Conservation (phyloP, 2,329 filamentous ascomycete species). For the Sphaerulina musiva region DNA sequence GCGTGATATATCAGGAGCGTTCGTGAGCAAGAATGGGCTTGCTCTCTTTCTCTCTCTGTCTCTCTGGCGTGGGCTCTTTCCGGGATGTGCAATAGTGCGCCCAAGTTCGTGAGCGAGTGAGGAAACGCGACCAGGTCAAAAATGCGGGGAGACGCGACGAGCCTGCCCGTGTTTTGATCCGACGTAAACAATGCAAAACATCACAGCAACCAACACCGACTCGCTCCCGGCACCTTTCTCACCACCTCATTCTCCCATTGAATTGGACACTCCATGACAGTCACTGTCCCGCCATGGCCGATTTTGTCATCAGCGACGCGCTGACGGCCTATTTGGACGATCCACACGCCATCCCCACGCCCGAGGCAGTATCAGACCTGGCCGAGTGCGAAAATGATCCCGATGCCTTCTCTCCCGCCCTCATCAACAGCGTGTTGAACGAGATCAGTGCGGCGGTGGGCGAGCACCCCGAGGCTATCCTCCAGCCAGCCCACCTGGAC, state of each 20-base stretch:
- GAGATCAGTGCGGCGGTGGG: conserved; percentile 88
- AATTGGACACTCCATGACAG: not conserved
- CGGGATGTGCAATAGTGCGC: not conserved
- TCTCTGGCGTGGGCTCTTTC: too few species aligned
- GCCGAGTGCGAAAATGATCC: conserved; percentile 90
- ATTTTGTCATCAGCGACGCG: conserved; percentile 93
- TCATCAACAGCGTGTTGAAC: conserved; percentile 82
- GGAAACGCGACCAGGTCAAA: too few species aligned
- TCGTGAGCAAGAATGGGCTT: not conserved
- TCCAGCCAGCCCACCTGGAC: conserved; percentile 73
- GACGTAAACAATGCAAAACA: not conserved
- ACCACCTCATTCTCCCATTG: not conserved
- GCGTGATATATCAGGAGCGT: not conserved
- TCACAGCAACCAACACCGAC: not conserved
- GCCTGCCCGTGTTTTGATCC: not conserved
- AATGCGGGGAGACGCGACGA: not conserved
- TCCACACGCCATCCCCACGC: conserved; percentile 71
- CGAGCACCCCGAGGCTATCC: conserved; percentile 83
- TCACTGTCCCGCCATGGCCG: conserved; percentile 51
- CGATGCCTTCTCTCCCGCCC: conserved; percentile 67
- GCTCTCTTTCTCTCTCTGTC: too few species aligned
- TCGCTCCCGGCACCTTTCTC: not conserved
- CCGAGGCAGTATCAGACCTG: conserved; percentile 75
- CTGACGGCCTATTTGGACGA: conserved; percentile 97
- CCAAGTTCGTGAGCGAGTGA: not conserved